Evolutionary conservation across 441 rosid species (phyloP).

Genomic region (Syzygium syzygioides): DNA sequence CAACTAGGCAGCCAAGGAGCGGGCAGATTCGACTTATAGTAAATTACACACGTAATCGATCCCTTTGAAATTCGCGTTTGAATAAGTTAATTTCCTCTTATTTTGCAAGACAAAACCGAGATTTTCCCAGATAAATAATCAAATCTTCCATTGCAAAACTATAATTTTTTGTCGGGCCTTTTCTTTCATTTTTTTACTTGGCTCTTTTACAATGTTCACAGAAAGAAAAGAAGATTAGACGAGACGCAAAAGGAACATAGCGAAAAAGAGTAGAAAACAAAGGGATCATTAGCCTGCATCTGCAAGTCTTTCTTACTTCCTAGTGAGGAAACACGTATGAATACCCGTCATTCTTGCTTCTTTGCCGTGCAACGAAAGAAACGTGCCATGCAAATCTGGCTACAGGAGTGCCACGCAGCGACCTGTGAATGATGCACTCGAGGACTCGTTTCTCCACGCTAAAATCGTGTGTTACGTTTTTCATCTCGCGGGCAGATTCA

Average conservation of each 20-base stretch:
- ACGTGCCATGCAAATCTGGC: not conserved
- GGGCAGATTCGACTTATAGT: no score
- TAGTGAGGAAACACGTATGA: not conserved
- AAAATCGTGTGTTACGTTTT: not conserved
- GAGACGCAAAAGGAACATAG: not conserved
- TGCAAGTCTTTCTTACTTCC: not conserved
- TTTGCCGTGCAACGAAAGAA: not conserved
- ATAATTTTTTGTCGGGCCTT: not conserved
- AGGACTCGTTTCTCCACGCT: not conserved
- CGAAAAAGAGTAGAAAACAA: not conserved
- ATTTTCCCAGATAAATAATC: not conserved
- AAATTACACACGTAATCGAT: no score
- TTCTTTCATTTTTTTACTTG: not conserved
- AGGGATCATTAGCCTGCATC: not conserved
- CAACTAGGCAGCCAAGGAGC: fast-evolving
- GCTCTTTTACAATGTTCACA: not conserved
- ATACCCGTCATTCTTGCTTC: not conserved
- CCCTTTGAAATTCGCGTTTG: not conserved
- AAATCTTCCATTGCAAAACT: not conserved
- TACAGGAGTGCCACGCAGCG: not conserved
- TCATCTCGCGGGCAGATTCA: not conserved
- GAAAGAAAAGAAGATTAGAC: not conserved
- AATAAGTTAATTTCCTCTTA: not conserved
- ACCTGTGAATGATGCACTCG: not conserved
- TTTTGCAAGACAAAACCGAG: not conserved